Percentiles rank a stretch among this genome's conserved stretches.
phyloP scores from a whole-genome alignment of 495 filamentous ascomycete genomes.

The Penicillium flavigenum region DNA sequence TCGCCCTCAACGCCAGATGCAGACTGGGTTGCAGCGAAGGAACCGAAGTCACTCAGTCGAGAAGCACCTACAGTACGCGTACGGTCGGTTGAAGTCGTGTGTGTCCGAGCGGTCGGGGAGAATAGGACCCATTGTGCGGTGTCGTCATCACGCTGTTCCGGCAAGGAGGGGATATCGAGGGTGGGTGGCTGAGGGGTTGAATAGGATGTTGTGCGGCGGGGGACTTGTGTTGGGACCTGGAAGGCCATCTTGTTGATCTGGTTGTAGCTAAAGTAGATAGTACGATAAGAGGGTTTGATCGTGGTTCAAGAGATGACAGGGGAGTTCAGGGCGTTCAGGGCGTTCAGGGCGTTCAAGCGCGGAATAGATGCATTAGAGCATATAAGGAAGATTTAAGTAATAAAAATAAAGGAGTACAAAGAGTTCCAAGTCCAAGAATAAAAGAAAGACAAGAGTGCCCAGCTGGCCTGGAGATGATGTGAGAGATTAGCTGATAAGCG shows the following conservation, averaged over 20 bases:
- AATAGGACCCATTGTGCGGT: conserved; percentile 96
- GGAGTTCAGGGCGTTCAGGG: neutral
- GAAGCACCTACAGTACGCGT: conserved; percentile 73
- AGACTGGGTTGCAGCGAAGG: conserved; percentile 60
- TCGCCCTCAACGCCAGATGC: conserved; percentile 47
- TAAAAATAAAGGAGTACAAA: neutral
- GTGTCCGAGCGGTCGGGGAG: conserved; percentile 70
- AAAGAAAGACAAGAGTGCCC: neutral
- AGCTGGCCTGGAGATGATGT: neutral
- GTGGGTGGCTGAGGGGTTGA: conserved; percentile 46
- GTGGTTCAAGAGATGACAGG: conserved; percentile 28
- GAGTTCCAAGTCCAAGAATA: neutral
- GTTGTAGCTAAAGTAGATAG: conserved; percentile 10
- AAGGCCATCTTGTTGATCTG: conserved; percentile 70
- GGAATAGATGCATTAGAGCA: neutral
- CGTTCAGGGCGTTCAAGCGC: neutral
- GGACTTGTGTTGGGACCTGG: conserved; percentile 68
- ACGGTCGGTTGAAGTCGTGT: conserved; percentile 68
- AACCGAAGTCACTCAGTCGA: conserved; percentile 81
- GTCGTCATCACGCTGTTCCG: conserved; percentile 55
- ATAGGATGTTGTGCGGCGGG: conserved; percentile 58
- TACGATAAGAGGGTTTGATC: conserved; percentile 8
- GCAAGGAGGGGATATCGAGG: conserved; percentile 36
- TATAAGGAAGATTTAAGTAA: neutral
- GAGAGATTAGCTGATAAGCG: conserved; percentile 16